Conservation (phyloP, 352 stramenopile genomes). For the Globisporangium iwayamae region DNA sequence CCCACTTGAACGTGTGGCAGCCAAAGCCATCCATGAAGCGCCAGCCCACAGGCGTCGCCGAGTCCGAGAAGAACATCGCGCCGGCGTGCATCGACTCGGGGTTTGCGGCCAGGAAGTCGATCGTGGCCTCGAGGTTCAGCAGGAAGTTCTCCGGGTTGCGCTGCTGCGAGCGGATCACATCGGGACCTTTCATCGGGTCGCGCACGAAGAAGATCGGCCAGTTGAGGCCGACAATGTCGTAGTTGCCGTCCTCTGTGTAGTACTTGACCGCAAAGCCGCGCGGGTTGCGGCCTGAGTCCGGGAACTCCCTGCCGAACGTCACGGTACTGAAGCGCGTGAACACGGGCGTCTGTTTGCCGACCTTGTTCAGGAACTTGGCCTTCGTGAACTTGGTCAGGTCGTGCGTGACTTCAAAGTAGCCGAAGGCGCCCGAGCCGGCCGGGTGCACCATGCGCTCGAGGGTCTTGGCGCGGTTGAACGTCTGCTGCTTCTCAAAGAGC, state of each 20-base stretch:
- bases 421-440: constrained; percentile 85
- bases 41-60: constrained; percentile 83
- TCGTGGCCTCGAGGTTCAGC: constrained; percentile 83
- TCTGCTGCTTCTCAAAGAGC: constrained; percentile 25
- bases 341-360: constrained; percentile 85
- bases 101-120: constrained; percentile 87
- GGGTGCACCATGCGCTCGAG: constrained; percentile 88
- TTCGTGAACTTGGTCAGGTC: constrained; percentile 49
- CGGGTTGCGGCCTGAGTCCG: constrained; percentile 84
- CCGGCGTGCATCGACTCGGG: constrained; percentile 88
- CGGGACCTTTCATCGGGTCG: constrained; percentile 88
- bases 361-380: constrained; percentile 68
- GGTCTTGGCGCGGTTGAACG: constrained; percentile 36
- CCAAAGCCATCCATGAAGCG: constrained; percentile 92
- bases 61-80: constrained; percentile 86
- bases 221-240: constrained; percentile 91
- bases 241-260: constrained; percentile 92
- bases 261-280: constrained; percentile 92
- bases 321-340: constrained; percentile 78
- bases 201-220: constrained; percentile 94
- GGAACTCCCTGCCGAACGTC: constrained; percentile 50
- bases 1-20: constrained; percentile 89
- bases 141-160: constrained; percentile 82
- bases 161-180: constrained; percentile 92
- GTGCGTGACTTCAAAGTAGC: constrained; percentile 88